Evolutionary conservation across 495 filamentous ascomycete species (phyloP), one percentile per base, ranked within the genome.

Genomic region (Penicillium cataractarum): DNA sequence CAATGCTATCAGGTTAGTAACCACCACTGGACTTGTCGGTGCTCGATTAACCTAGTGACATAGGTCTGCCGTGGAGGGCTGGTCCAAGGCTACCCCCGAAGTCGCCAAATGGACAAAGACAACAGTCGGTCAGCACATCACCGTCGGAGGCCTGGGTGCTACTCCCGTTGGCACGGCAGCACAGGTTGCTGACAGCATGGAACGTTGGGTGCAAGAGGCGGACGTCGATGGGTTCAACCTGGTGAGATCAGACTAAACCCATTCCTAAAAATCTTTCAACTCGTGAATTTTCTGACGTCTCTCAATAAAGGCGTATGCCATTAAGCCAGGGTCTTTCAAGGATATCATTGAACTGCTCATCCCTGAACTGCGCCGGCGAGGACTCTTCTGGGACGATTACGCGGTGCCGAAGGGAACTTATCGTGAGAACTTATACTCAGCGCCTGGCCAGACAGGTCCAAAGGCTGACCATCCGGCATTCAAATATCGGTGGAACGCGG

Each of bases 211-310:
- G 2, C 58, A 76, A 24, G 86, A 88, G 61, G 86, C 82, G 0
- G 86, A 87, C 70, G 75, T 89, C 15, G 87, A 90, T 73, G 86
- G 86, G 21, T 89, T 88, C 65, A 89, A 87, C 52, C 65, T 88
- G 65, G 80, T 82, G 65, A 58, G 77, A 62, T 13, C 12, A n/a
- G 42, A 8, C 40, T 24, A 24, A 49, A 49, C 22, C 26, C 21
- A n/a, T n/a, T 7, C 15, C 29, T 24, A 7, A 46, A 21, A 0
- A 22, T 7, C 24, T 4, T 21, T 46, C 5, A 46, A 33, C 21
- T 22, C 21, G 7, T 39, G 22, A 13, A 0, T 6, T 24, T 51
- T 51, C 53, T 67, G n/a, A 64, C 57, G 19, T 8, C 6, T 35
- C 21, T 39, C 8, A 2, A 5, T 21, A 8, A 37, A 81, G 83